A percentile compares a stretch with the other conserved stretches of the same genome.
Evolutionary conservation across 2,329 filamentous ascomycete species (phyloP).

Genomic region (Didymella segeticola): DNA sequence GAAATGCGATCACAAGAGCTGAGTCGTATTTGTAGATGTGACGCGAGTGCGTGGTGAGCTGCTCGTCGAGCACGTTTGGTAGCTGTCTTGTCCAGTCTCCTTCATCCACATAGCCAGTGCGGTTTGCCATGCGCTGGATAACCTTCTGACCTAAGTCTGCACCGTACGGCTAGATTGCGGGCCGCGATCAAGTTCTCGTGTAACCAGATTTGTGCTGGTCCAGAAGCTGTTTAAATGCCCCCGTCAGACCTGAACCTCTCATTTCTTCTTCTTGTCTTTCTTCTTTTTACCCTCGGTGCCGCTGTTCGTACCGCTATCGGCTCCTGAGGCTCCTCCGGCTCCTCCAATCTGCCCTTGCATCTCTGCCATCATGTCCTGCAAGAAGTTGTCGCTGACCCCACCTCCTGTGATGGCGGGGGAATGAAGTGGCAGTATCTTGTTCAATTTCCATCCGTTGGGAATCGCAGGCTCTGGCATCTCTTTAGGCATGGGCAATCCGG

Average conservation of each 20-base stretch:
- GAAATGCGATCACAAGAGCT: background rate
- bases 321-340: background rate
- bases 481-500: conserved; percentile 71
- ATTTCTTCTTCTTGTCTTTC: conserved; percentile 51
- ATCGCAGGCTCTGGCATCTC: conserved; percentile 70
- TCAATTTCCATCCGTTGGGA: conserved; percentile 91
- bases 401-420: conserved; percentile 90
- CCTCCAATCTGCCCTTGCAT: conserved; percentile 65
- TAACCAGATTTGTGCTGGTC: background rate
- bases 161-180: background rate
- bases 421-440: conserved; percentile 81
- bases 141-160: background rate
- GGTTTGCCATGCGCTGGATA: background rate
- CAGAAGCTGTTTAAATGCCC: background rate
- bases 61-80: conserved; percentile 1
- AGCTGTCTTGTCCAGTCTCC: background rate
- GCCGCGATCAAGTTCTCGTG: background rate
- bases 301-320: conserved; percentile 30
- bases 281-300: conserved; percentile 41
- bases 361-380: conserved; percentile 96
- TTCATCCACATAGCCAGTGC: background rate
- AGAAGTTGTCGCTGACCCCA: conserved; percentile 90
- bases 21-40: background rate
- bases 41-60: background rate
- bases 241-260: conserved; percentile 6